These are phyloP conservation scores for Fagopyrum tataricum DNA, from an alignment of 148 eudicot genomes.

Conservation along the genomic window DNA sequence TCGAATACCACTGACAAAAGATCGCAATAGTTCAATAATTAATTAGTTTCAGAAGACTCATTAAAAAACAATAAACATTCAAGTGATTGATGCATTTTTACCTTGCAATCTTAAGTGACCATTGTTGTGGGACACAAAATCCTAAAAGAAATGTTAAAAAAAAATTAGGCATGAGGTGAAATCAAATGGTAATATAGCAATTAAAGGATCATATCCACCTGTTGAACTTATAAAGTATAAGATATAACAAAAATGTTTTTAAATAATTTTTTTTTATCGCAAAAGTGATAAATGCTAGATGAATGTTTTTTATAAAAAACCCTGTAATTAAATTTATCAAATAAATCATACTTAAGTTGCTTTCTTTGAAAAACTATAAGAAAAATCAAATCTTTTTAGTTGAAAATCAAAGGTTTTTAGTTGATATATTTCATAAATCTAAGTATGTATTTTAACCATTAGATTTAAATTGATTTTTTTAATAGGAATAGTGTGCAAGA, in stretches of 20 bases:
- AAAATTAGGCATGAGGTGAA: background rate
- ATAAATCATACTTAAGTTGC: background rate
- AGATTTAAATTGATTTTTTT: too few species aligned
- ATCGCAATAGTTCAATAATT: background rate
- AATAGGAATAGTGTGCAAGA: too few species aligned
- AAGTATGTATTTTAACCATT: background rate
- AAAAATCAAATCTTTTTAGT: too few species aligned
- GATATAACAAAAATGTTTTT: too few species aligned
- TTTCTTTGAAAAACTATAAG: background rate
- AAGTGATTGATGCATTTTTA: background rate
- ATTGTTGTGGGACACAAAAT: background rate
- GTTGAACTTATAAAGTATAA: too few species aligned
- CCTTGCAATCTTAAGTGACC: constrained; percentile 6
- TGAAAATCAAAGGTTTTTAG: too few species aligned
- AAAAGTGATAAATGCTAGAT: too few species aligned
- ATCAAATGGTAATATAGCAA: too few species aligned
- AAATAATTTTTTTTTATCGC: too few species aligned
- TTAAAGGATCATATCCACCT: too few species aligned
- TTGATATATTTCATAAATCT: background rate
- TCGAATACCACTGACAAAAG: too few species aligned
- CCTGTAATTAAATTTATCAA: background rate
- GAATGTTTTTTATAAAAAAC: too few species aligned
- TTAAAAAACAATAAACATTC: background rate
- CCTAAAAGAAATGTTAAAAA: background rate
- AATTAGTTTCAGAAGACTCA: background rate